A percentile compares a stretch with the other conserved stretches of the same genome.
These are phyloP conservation scores for Torrubiellomyces zombiae DNA, from an alignment of 2,329 filamentous ascomycete species.

Conservation along the genomic window DNA sequence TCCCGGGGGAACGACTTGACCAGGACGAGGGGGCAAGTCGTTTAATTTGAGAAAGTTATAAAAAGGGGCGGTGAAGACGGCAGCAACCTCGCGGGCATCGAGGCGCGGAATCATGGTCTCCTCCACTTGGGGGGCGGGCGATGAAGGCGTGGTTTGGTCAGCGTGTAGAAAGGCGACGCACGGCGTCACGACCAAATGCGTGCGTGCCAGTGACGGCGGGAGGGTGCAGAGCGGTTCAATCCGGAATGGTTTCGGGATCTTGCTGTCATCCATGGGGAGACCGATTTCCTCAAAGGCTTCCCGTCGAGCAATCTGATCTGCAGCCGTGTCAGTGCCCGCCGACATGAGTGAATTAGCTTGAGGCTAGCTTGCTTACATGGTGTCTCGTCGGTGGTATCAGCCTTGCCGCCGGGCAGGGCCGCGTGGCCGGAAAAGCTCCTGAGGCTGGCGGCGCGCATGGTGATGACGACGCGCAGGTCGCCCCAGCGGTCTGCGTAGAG, in stretches of 20 bases:
- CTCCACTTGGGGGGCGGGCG: constrained; percentile 34
- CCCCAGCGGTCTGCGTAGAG: constrained; percentile 73
- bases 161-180: constrained; percentile 65
- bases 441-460: constrained; percentile 47
- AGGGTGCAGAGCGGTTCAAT: constrained; percentile 81
- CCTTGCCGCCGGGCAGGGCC: constrained; percentile 69
- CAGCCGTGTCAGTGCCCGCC: not conserved
- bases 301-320: constrained; percentile 68
- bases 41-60: constrained; percentile 55
- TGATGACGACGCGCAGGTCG: constrained; percentile 56
- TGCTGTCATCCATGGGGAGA: constrained; percentile 52
- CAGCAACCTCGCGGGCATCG: constrained; percentile 81
- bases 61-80: constrained; percentile 82
- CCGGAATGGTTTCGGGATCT: constrained; percentile 59
- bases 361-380: constrained; percentile 28
- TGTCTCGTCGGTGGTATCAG: constrained; percentile 39
- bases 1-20: constrained; percentile 27
- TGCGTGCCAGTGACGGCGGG: constrained; percentile 58
- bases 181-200: constrained; percentile 56
- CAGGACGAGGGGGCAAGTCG: constrained; percentile 33
- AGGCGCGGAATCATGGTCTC: constrained; percentile 62
- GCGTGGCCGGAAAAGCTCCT: constrained; percentile 68
- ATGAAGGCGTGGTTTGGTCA: constrained; percentile 19
- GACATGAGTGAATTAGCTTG: not conserved
- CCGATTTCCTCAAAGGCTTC: constrained; percentile 93